A percentile compares a stretch with the other conserved stretches of the same genome.
Evolutionary conservation across 2,329 filamentous ascomycete species (phyloP).

Genomic region (Penicillium sp.): DNA sequence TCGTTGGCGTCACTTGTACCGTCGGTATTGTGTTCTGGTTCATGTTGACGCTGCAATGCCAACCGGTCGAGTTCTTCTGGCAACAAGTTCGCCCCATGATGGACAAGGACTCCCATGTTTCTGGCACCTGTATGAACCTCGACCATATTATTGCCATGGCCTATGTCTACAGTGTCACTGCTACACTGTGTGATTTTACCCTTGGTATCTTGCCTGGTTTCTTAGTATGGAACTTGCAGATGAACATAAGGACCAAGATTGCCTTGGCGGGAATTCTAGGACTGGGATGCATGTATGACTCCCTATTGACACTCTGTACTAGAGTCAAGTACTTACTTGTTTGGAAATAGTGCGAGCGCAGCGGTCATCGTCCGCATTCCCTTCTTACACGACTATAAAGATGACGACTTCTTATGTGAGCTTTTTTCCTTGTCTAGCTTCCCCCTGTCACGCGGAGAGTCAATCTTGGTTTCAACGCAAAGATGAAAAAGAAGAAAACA

Average conservation of each 20-base stretch:
- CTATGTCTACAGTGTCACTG: slow-evolving; percentile 53
- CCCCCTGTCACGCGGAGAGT: not conserved
- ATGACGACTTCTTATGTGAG: slow-evolving; percentile 37
- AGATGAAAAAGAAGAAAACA: not conserved
- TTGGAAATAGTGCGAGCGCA: slow-evolving; percentile 32
- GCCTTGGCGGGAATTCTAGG: slow-evolving; percentile 55
- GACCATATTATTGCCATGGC: slow-evolving; percentile 53
- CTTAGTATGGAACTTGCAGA: slow-evolving; percentile 56
- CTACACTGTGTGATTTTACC: slow-evolving; percentile 52
- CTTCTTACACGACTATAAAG: slow-evolving; percentile 35
- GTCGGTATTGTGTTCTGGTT: slow-evolving; percentile 53
- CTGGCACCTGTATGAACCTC: slow-evolving; percentile 43
- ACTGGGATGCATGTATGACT: slow-evolving; percentile 53
- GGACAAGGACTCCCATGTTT: not conserved
- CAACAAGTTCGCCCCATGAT: slow-evolving; percentile 27
- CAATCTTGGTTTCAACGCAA: not conserved
- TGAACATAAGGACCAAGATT: slow-evolving; percentile 53
- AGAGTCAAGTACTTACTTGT: not conserved
- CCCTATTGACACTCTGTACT: not conserved
- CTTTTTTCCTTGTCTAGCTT: not conserved
- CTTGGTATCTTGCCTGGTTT: slow-evolving; percentile 55
- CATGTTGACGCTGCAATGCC: slow-evolving; percentile 54
- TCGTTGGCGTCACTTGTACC: slow-evolving; percentile 48
- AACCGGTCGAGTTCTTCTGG: slow-evolving; percentile 56
- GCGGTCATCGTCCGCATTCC: slow-evolving; percentile 40